These are phyloP conservation scores for Trypanosoma vivax DNA, from an alignment of 208 protist species.

Conservation along the genomic window DNA sequence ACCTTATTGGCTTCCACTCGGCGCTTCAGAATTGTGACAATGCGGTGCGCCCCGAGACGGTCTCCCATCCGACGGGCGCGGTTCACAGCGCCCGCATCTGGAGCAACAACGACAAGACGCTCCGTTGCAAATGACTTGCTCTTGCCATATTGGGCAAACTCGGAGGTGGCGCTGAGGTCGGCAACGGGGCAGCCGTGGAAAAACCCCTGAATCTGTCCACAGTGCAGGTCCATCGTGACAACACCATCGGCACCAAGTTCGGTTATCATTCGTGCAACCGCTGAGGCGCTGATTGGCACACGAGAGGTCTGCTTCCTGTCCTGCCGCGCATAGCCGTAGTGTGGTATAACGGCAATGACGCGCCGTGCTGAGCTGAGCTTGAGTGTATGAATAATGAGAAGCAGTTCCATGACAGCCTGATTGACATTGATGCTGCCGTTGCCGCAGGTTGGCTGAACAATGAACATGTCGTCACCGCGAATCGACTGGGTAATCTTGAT, in stretches of 20 bases:
- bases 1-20: slow-evolving; percentile 90
- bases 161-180: slow-evolving; percentile 81
- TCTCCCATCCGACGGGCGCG: slow-evolving; percentile 84
- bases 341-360: slow-evolving; percentile 93
- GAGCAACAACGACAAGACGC: slow-evolving; percentile 91
- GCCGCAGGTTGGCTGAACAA: slow-evolving; percentile 93
- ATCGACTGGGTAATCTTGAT: slow-evolving; percentile 84
- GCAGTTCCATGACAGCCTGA: slow-evolving; percentile 93
- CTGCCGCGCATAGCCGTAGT: slow-evolving; percentile 95
- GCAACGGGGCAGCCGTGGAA: slow-evolving; percentile 92
- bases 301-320: slow-evolving; percentile 93
- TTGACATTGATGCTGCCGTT: slow-evolving; percentile 81
- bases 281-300: slow-evolving; percentile 93
- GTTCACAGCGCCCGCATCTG: slow-evolving; percentile 94
- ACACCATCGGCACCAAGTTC: slow-evolving; percentile 88
- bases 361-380: slow-evolving; percentile 83
- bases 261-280: slow-evolving; percentile 91
- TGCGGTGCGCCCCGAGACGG: slow-evolving; percentile 76
- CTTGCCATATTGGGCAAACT: slow-evolving; percentile 85
- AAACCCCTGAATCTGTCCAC: slow-evolving; percentile 94
- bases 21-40: slow-evolving; percentile 94
- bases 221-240: slow-evolving; percentile 93
- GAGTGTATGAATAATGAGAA: slow-evolving; percentile 92
- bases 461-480: slow-evolving; percentile 92
- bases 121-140: slow-evolving; percentile 58